Conservation (phyloP, 169 alveolate genomes). For the Plasmodium falciparum region DNA sequence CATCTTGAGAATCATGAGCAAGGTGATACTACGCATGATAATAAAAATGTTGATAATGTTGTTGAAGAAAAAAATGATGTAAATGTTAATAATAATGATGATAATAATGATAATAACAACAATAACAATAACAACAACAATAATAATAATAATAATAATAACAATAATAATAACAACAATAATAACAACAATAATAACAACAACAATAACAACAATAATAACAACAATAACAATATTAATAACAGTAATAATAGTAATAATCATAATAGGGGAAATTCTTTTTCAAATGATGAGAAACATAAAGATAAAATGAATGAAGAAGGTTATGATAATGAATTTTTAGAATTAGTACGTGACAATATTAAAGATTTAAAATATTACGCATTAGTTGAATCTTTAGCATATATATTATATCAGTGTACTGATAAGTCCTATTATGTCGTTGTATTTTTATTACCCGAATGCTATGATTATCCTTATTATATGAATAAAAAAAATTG, state of each 20-base stretch:
- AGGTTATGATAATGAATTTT: slow-evolving; percentile 44
- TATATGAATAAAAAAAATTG: slow-evolving; percentile 34
- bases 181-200: background rate
- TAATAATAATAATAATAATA: background rate
- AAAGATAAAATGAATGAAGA: slow-evolving; percentile 9
- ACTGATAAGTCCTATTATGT: slow-evolving; percentile 64
- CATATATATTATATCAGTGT: slow-evolving; percentile 71
- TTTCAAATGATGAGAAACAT: background rate
- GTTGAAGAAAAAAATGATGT: background rate
- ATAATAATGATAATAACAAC: background rate
- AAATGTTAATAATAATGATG: background rate
- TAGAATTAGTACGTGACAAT: slow-evolving; percentile 44
- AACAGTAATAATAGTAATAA: background rate
- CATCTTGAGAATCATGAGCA: background rate
- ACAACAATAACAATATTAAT: background rate
- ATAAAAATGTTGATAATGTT: background rate
- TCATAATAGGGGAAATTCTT: background rate
- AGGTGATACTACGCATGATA: background rate
- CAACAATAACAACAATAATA: background rate
- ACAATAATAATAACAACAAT: background rate
- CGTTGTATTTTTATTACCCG: slow-evolving; percentile 58
- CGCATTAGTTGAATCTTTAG: slow-evolving; percentile 67
- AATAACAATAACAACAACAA: background rate
- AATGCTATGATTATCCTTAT: slow-evolving; percentile 53
- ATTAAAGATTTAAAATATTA: slow-evolving; percentile 67